phyloP scores from a whole-genome alignment of 768 basidiomycete genomes.

The Glaciozyma antarctica region DNA sequence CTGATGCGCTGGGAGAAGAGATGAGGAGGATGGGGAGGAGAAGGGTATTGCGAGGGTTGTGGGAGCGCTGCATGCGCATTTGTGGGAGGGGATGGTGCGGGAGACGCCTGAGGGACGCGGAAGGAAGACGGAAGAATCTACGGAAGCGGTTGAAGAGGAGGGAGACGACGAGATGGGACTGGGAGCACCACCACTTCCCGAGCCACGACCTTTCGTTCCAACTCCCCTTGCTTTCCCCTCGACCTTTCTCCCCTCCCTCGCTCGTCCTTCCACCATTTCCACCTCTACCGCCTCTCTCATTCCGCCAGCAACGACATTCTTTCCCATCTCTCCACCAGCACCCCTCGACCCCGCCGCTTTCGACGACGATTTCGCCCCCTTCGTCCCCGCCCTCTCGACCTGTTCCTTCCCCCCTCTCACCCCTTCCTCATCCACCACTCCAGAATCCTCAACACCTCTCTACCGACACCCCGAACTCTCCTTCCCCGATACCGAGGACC shows the following conservation, averaged over 20 bases:
- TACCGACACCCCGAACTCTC: constrained; percentile 1
- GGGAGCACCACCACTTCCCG: background rate
- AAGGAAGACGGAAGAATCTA: background rate
- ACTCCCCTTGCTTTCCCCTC: background rate
- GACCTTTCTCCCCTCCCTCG: constrained; percentile 4
- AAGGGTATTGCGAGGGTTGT: constrained; percentile 2
- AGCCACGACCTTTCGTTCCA: background rate
- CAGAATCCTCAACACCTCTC: background rate
- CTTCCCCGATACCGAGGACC: background rate
- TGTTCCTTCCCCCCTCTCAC: background rate
- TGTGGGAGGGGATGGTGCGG: constrained; percentile 1
- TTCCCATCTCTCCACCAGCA: background rate
- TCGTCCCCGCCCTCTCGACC: background rate
- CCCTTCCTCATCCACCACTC: background rate
- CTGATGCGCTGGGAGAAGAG: background rate
- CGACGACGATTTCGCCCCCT: constrained; percentile 6
- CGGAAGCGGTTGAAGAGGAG: background rate
- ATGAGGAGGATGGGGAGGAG: background rate
- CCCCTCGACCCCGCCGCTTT: background rate
- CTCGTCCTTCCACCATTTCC: background rate
- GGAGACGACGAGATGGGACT: background rate
- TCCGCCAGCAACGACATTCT: too few relatives aligned
- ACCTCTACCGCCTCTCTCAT: background rate
- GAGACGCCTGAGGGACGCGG: background rate
- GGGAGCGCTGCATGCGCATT: constrained; percentile 2